Base-by-base conservation (phyloP, 139 green algal species). In the Ostreobium quekettii region DNA sequence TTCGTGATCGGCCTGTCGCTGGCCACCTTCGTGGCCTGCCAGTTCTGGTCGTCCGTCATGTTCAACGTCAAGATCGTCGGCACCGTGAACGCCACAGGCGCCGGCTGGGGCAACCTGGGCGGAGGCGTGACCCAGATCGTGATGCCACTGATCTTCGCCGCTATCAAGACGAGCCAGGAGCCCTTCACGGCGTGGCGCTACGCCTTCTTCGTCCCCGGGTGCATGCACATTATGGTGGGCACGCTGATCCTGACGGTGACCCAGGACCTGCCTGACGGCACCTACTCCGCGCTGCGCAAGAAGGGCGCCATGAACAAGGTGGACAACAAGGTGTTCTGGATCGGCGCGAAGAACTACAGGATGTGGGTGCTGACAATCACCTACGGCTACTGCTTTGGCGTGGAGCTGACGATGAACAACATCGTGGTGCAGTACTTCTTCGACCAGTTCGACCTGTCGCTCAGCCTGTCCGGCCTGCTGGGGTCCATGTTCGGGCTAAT, bases 321-420 rank as follows among this genome's bases (percentile, higher is more conserved):
- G 48, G 85, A 80, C 8, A 36, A 26, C 28, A 36, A 24, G 2
- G 36, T 73, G 61, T 88, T 86, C 81, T 89, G 80, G 71, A 89
- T 89, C 35, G 85, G 85, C 24, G 67, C 80, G 75, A 78, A 46
- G 78, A 93, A 92, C 80, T 92, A 91, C 76, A 72, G 80, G 4
- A 71, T 73, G 3, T 92, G 86, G 80, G 49, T 85, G 5, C 59
- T 94, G 42, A 70, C 67, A 8, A 32, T 87, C 1, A 86, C 76
- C 32, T 95, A 95, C 70, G 87, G 80, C 38, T 86, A 85, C 74
- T 90, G 71, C 69, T 95, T 95, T 69, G 87, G 87, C 31, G 81
- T 92, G 3, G 89, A 96, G 79, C 78, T 96, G 15, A 91, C 88
- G 0, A 83, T 91, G 1, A 80, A 92, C 79, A 93, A 93, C 78